Evolutionary conservation across 805 yeast genomes (phyloP), one percentile per base, ranked within the genome.

Genomic region (Pichia deserticola): DNA sequence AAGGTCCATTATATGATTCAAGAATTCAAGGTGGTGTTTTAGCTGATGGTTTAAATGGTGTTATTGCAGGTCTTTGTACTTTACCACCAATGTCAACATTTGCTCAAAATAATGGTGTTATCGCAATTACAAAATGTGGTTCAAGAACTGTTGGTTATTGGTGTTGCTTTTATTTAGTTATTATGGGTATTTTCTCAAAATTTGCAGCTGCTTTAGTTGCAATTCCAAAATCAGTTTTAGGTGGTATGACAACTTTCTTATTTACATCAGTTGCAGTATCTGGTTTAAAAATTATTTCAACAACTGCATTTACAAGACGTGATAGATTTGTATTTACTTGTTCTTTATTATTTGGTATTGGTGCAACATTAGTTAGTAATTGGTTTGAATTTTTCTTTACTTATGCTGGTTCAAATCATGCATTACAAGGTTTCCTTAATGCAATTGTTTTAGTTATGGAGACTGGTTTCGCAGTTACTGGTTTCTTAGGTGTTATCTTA

Each of bases 41-140:
- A 36, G 93, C 95, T 20, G 96, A 89, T 66, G 97, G 96, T 42
- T 59, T 87, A 57, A 85, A 85, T 64, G 61, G 96, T 53, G 59
- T 84, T 27, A 54, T 89, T 4, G 84, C 93, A 13, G 89, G 89
- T 40, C 72, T 89, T 42, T 77, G 81, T 76, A 89, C 96, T 25
- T 71, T 86, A 49, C 85, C 96, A n/a, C 96, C 97, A 50, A 74
- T 89, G 80, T 82, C 95, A 11, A 84, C 93, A 0, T 90, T 90
- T 72, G 96, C 97, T 12, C 97, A 89, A 69, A 90, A 90, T 70
- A 90, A 90, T 65, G 97, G 97, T 74, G 96, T 89, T 51, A 89
- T 89, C 57, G 83, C 95, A 40, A 76, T 90, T 65, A 90, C 97
- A 44, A 88, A 87, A 65, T 89, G 96, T 70, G 97, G 96, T 44